Conservation (phyloP, 2,329 filamentous ascomycete genomes). For the Colletotrichum spaethianum region DNA sequence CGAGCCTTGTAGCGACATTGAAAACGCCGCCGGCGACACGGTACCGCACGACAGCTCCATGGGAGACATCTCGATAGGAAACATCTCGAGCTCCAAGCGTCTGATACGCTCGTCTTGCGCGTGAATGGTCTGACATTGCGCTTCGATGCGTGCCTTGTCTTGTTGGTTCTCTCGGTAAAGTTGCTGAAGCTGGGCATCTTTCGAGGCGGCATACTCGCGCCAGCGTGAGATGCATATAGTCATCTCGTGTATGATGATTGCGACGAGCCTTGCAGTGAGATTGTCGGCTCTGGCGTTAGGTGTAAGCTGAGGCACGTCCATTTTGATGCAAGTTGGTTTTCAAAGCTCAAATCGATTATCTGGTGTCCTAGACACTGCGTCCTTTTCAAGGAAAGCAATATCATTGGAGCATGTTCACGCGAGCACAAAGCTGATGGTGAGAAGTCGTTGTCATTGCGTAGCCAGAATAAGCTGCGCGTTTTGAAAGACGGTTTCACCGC, state of each 20-base stretch:
- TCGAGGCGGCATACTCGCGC: slow-evolving; percentile 7
- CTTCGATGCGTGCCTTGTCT: slow-evolving; percentile 4
- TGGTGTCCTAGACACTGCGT: background rate
- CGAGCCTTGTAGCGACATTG: slow-evolving; percentile 4
- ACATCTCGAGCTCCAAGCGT: slow-evolving; percentile 2
- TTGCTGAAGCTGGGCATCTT: slow-evolving; percentile 12
- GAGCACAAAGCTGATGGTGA: background rate
- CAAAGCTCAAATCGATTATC: background rate
- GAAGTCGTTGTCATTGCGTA: background rate
- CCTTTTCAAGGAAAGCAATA: background rate
- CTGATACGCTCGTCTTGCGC: slow-evolving; percentile 5
- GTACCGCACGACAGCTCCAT: slow-evolving; percentile 9
- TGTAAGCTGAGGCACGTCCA: slow-evolving; percentile 5
- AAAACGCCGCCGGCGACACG: slow-evolving; percentile 8
- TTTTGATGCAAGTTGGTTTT: background rate
- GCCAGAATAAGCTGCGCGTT: background rate
- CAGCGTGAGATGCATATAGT: slow-evolving; percentile 4
- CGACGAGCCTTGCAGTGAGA: slow-evolving; percentile 9
- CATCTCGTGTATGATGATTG: slow-evolving; percentile 16
- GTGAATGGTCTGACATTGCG: slow-evolving; percentile 13
- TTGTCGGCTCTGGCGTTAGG: background rate
- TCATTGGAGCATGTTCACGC: background rate
- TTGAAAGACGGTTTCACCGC: background rate
- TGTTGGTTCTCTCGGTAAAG: slow-evolving; percentile 2
- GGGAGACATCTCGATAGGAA: slow-evolving; percentile 7